Evolutionary conservation across 257 asterid genomes (phyloP).

Genomic region (Hygrophila difformis): DNA sequence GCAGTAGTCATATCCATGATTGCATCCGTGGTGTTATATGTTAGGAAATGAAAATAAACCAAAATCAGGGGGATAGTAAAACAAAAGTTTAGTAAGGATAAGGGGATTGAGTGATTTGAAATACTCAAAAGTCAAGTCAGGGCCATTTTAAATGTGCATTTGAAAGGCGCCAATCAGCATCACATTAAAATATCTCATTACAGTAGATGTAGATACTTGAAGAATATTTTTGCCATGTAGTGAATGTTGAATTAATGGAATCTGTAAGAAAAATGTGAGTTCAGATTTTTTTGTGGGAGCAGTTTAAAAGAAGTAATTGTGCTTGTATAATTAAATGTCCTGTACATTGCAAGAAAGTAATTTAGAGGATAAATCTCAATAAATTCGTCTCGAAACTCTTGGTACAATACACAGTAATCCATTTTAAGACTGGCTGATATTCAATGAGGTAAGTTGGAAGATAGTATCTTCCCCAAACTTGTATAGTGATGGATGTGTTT

Average conservation of each 20-base stretch:
- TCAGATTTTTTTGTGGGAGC: background rate
- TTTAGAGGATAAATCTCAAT: background rate
- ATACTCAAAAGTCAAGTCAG: background rate
- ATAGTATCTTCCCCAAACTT: background rate
- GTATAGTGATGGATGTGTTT: background rate
- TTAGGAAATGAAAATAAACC: slow-evolving; percentile 9
- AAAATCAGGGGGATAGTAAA: slow-evolving; percentile 2
- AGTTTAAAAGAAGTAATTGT: background rate
- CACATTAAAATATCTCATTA: background rate
- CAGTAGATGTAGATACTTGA: background rate
- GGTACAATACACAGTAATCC: background rate
- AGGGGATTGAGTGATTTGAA: background rate
- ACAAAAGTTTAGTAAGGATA: background rate
- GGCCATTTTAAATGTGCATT: no score
- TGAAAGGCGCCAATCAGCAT: background rate
- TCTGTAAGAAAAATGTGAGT: background rate
- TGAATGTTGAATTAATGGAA: slow-evolving; percentile 1
- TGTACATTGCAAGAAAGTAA: background rate
- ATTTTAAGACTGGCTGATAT: background rate
- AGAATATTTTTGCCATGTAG: background rate
- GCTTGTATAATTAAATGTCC: background rate
- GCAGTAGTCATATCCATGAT: background rate
- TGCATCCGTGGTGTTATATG: background rate
- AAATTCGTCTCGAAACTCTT: background rate
- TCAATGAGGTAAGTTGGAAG: background rate